These are phyloP conservation scores for Bipolaris zeicola DNA, from an alignment of 2,329 filamentous ascomycete genomes.

Conservation along the genomic window DNA sequence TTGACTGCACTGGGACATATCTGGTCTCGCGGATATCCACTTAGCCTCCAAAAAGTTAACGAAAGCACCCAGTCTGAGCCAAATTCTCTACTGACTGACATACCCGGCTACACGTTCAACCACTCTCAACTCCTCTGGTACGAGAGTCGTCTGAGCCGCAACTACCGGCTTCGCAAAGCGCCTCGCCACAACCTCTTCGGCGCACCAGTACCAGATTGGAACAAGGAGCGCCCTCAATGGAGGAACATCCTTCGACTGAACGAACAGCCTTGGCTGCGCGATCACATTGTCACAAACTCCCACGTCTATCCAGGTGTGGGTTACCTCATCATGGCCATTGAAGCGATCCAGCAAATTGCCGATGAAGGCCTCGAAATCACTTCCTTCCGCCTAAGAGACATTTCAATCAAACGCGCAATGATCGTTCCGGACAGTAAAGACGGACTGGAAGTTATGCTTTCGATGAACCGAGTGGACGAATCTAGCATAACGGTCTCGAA, in stretches of 20 bases:
- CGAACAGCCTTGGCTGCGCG: conserved; percentile 19
- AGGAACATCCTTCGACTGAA: conserved; percentile 13
- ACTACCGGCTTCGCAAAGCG: conserved; percentile 8
- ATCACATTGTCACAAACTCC: conserved; percentile 17
- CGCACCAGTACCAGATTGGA: neutral
- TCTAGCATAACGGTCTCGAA: conserved; percentile 1
- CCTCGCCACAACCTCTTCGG: conserved; percentile 18
- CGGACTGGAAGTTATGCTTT: neutral
- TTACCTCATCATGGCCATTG: conserved; percentile 9
- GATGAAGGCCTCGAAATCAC: conserved; percentile 1
- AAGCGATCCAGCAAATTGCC: conserved; percentile 9
- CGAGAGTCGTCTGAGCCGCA: conserved; percentile 13
- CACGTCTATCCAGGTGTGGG: conserved; percentile 19
- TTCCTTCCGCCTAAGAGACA: neutral
- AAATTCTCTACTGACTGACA: conserved; percentile 24
- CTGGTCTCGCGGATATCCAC: neutral
- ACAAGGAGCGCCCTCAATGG: conserved; percentile 4
- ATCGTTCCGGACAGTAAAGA: conserved; percentile 2
- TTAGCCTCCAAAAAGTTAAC: neutral
- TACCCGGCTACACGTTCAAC: conserved; percentile 31
- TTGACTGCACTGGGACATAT: neutral
- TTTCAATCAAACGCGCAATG: conserved; percentile 2
- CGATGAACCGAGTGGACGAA: conserved; percentile 2
- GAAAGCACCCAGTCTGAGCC: conserved; percentile 3
- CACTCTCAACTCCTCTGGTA: conserved; percentile 34